These are phyloP conservation scores for Dryas drummondii DNA, from an alignment of 306 rosid species.

Conservation along the genomic window DNA sequence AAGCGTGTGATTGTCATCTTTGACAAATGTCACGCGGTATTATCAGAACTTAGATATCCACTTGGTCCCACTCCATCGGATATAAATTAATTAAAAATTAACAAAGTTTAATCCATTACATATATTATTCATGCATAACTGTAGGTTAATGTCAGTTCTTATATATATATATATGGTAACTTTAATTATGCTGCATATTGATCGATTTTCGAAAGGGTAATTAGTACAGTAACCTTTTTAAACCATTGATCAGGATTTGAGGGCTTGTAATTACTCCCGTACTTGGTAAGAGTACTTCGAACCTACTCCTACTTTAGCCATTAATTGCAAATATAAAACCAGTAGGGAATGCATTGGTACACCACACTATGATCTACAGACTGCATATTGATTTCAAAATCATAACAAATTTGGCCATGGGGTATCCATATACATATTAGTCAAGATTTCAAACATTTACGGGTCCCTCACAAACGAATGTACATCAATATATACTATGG, in stretches of 20 bases:
- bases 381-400: slow-evolving; percentile 3
- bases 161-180: too few relatives aligned
- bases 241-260: too few relatives aligned
- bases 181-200: too few relatives aligned
- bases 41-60: slow-evolving; percentile 32
- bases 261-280: too few relatives aligned
- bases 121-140: too few relatives aligned
- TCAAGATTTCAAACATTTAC: slow-evolving; percentile 35
- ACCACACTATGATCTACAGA: neutral
- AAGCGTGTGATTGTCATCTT: slow-evolving; percentile 44
- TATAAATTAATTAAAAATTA: too few relatives aligned
- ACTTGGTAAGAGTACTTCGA: too few relatives aligned
- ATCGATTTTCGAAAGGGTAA: too few relatives aligned
- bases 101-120: neutral
- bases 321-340: neutral
- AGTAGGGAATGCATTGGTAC: neutral
- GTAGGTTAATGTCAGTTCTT: too few relatives aligned
- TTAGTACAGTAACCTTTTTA: too few relatives aligned
- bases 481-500: slow-evolving; percentile 41
- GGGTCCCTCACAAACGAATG: slow-evolving; percentile 39
- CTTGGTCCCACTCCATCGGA: slow-evolving; percentile 16
- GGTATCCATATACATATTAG: neutral
- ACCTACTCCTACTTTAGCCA: neutral
- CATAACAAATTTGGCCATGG: neutral
- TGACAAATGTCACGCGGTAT: slow-evolving; percentile 59